These are phyloP conservation scores for Tricholoma flavovirens DNA, from an alignment of 768 basidiomycete genomes.

Conservation along the genomic window DNA sequence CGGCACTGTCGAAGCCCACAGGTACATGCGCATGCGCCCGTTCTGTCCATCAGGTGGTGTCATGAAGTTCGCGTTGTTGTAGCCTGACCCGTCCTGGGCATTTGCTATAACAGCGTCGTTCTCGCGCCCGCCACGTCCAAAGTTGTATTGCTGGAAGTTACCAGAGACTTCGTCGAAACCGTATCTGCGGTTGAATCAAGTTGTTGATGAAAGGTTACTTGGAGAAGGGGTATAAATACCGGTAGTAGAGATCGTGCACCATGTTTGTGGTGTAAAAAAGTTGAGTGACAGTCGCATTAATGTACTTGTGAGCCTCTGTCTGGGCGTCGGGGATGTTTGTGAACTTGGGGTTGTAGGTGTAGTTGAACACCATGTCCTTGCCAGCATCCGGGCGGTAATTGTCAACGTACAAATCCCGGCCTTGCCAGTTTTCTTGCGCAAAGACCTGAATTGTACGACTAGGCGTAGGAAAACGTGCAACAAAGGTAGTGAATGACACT, in stretches of 20 bases:
- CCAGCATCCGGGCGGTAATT: slow-evolving; percentile 82
- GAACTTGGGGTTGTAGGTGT: slow-evolving; percentile 62
- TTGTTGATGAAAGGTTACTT: neutral
- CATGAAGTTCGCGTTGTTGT: slow-evolving; percentile 91
- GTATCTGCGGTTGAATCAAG: slow-evolving; percentile 42
- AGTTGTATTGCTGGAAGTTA: slow-evolving; percentile 99
- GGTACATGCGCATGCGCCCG: slow-evolving; percentile 93
- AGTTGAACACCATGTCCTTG: slow-evolving; percentile 55
- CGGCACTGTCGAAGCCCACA: slow-evolving; percentile 88
- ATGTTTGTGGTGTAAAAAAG: slow-evolving; percentile 84
- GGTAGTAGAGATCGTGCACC: slow-evolving; percentile 79
- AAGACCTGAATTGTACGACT: slow-evolving; percentile 49
- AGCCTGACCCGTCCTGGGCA: slow-evolving; percentile 93
- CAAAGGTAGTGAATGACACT: slow-evolving; percentile 11
- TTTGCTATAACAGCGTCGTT: slow-evolving; percentile 90
- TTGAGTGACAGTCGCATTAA: slow-evolving; percentile 83
- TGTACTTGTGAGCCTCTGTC: slow-evolving; percentile 72
- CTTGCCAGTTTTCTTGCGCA: slow-evolving; percentile 92
- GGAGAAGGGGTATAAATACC: slow-evolving; percentile 27
- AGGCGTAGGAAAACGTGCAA: neutral
- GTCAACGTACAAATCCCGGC: slow-evolving; percentile 52
- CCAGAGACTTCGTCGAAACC: slow-evolving; percentile 90
- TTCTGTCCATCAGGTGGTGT: slow-evolving; percentile 81
- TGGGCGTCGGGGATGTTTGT: slow-evolving; percentile 52
- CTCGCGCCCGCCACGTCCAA: slow-evolving; percentile 81